A percentile compares a stretch with the other conserved stretches of the same genome.
These are phyloP conservation scores for Cercis canadensis DNA, from an alignment of 306 rosid genomes.

Conservation along the genomic window DNA sequence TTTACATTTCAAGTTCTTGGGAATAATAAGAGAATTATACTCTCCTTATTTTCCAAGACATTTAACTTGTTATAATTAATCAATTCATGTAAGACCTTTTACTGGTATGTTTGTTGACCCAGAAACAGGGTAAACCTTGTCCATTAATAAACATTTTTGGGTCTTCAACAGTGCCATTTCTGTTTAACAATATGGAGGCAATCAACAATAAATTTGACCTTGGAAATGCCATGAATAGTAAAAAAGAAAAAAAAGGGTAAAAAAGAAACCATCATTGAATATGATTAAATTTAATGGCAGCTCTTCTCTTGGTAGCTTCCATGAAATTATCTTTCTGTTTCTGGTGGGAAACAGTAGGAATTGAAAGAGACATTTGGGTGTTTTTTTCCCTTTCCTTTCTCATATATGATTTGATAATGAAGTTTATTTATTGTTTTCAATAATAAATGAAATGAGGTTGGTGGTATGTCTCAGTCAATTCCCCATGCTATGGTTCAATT, in stretches of 20 bases:
- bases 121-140: too few relatives aligned
- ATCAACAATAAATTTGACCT: not conserved
- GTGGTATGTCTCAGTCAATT: constrained; percentile 57
- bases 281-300: constrained; percentile 27
- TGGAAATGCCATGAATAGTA: constrained; percentile 30
- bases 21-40: too few relatives aligned
- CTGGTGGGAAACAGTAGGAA: constrained; percentile 21
- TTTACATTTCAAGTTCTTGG: too few relatives aligned
- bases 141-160: not conserved
- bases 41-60: too few relatives aligned
- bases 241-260: not conserved
- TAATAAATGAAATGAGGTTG: constrained; percentile 33
- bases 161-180: constrained; percentile 12
- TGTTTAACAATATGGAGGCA: constrained; percentile 1
- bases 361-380: constrained; percentile 39
- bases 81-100: too few relatives aligned
- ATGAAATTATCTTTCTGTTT: constrained; percentile 32
- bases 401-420: constrained; percentile 33
- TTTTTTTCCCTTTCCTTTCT: constrained; percentile 13
- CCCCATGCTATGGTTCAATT: constrained; percentile 32
- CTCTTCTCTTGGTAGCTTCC: constrained; percentile 34
- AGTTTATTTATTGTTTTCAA: constrained; percentile 24
- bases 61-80: too few relatives aligned
- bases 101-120: too few relatives aligned
- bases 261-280: constrained; percentile 3